Conservation (phyloP, 768 basidiomycete species). For the Cystofilobasidium macerans region DNA sequence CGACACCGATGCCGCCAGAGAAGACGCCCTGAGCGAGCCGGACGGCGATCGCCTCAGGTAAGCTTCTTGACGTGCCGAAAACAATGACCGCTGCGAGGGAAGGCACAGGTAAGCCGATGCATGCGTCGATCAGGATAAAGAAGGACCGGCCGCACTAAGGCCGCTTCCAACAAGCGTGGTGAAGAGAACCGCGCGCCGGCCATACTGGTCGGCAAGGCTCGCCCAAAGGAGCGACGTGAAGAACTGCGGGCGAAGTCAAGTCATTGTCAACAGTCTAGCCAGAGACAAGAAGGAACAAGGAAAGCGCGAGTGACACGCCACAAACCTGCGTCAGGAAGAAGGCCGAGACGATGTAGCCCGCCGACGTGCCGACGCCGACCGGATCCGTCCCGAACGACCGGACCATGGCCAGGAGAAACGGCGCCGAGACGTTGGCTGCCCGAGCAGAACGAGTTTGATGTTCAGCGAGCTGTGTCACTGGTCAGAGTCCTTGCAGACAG, state of each 20-base stretch:
- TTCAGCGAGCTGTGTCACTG: not conserved
- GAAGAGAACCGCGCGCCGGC: slow-evolving; percentile 69
- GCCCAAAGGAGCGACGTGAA: slow-evolving; percentile 91
- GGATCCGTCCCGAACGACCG: slow-evolving; percentile 45
- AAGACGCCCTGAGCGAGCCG: slow-evolving; percentile 86
- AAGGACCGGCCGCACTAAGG: slow-evolving; percentile 35
- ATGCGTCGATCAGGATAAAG: not conserved
- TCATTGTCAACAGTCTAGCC: too few species aligned
- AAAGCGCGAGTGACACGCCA: not conserved
- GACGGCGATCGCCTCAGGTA: slow-evolving; percentile 67
- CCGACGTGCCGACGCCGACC: slow-evolving; percentile 78
- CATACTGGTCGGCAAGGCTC: slow-evolving; percentile 86
- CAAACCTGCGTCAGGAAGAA: slow-evolving; percentile 27
- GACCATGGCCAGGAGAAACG: slow-evolving; percentile 91
- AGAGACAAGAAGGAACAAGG: slow-evolving; percentile 53
- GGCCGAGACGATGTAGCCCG: slow-evolving; percentile 54
- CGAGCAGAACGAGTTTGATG: too few species aligned
- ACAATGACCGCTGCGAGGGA: slow-evolving; percentile 29
- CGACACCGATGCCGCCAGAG: slow-evolving; percentile 87
- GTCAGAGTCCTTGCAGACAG: not conserved
- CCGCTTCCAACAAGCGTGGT: slow-evolving; percentile 78
- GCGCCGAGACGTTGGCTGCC: slow-evolving; percentile 73
- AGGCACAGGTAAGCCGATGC: not conserved
- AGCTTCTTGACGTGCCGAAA: slow-evolving; percentile 38
- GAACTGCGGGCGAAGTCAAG: slow-evolving; percentile 96